Conservation (phyloP, 352 stramenopile species). For the Globisporangium middletonii region DNA sequence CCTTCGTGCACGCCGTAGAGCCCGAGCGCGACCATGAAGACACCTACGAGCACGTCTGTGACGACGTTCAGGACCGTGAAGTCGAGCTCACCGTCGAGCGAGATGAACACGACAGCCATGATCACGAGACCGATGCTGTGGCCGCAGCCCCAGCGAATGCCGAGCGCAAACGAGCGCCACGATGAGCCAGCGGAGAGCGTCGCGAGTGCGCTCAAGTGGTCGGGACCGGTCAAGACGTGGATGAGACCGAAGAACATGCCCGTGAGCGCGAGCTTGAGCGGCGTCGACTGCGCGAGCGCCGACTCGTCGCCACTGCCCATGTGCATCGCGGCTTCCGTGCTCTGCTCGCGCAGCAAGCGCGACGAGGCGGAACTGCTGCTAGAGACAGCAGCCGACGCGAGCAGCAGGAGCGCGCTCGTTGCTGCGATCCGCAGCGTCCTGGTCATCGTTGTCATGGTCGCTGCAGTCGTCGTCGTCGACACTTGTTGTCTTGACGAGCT, state of each 20-base stretch:
- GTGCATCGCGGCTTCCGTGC: not conserved
- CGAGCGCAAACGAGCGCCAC: constrained; percentile 65
- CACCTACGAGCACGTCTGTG: constrained; percentile 54
- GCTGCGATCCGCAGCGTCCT: too few relatives aligned
- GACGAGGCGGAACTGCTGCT: too few relatives aligned
- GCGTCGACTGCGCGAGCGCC: not conserved
- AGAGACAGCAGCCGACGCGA: too few relatives aligned
- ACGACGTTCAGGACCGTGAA: constrained; percentile 49
- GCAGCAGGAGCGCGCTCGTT: too few relatives aligned
- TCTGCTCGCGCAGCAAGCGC: too few relatives aligned
- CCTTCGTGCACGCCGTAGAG: constrained; percentile 66
- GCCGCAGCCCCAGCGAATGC: too few relatives aligned
- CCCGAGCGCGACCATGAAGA: constrained; percentile 59
- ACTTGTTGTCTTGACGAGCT: too few relatives aligned
- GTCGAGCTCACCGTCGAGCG: constrained; percentile 43
- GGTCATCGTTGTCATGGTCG: too few relatives aligned
- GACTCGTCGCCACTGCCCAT: not conserved
- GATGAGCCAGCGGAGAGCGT: constrained; percentile 75
- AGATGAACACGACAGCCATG: constrained; percentile 64
- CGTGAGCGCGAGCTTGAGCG: constrained; percentile 12
- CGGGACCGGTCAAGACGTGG: constrained; percentile 66
- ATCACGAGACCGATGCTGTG: constrained; percentile 32
- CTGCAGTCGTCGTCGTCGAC: too few relatives aligned
- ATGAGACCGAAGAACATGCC: constrained; percentile 59
- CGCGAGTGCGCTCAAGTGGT: constrained; percentile 83